Conservation (phyloP, 116 monocot genomes). For the Papilionanthe hybrid region DNA sequence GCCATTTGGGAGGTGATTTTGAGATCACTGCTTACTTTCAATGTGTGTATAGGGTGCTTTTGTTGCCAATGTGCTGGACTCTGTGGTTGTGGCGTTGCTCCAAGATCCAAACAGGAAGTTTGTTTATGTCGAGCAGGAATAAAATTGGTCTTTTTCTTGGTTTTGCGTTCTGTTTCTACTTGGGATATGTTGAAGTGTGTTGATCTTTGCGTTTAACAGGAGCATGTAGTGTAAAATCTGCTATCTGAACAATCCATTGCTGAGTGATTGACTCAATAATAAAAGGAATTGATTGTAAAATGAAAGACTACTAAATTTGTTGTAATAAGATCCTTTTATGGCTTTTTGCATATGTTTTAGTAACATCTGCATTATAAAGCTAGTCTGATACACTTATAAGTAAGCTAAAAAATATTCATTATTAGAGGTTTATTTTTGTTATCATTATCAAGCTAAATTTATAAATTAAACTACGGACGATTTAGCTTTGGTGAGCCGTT, state of each 20-base stretch:
- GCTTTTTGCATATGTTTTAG: too few species aligned
- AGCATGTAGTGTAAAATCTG: neutral
- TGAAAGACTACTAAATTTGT: neutral
- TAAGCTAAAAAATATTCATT: neutral
- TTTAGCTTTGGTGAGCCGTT: too few species aligned
- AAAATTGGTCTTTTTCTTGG: neutral
- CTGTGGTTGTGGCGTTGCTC: constrained; percentile 53
- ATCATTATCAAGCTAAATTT: too few species aligned
- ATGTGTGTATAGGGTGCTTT: constrained; percentile 52
- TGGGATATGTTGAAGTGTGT: neutral
- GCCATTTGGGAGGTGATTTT: neutral
- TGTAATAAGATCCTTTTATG: neutral
- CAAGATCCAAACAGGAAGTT: constrained; percentile 64
- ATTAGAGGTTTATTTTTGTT: neutral
- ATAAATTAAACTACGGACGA: too few species aligned
- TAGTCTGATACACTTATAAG: neutral
- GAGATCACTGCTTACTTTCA: neutral
- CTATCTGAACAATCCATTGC: neutral
- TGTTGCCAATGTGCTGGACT: constrained; percentile 74
- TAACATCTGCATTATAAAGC: neutral
- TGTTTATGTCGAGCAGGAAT: constrained; percentile 70
- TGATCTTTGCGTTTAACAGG: neutral
- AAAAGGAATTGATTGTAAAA: neutral
- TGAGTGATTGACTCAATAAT: constrained; percentile 1
- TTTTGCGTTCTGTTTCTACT: neutral